A percentile compares a stretch with the other conserved stretches of the same genome.
phyloP scores from a whole-genome alignment of 345 rosid genomes.

The Arabidopsis thaliana region DNA sequence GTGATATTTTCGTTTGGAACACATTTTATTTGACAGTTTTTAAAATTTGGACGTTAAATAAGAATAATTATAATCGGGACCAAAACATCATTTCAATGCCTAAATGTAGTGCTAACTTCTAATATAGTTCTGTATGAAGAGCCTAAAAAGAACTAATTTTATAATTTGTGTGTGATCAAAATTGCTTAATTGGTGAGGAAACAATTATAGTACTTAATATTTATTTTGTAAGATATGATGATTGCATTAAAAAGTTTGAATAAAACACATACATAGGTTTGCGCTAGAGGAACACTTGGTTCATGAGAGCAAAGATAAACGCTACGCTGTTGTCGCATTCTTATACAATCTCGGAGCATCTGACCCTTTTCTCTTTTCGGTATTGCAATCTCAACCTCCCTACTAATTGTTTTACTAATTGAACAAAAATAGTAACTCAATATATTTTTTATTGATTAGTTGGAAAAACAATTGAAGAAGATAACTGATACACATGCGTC shows the following conservation, averaged over 20 bases:
- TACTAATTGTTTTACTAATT: background rate
- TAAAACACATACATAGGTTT: conserved; percentile 47
- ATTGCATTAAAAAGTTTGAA: background rate
- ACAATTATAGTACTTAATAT: background rate
- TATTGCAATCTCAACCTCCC: conserved; percentile 30
- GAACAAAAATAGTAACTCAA: background rate
- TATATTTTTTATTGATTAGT: conserved; percentile 39
- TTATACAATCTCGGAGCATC: conserved; percentile 60
- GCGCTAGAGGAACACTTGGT: conserved; percentile 77
- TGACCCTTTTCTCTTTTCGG: conserved; percentile 62
- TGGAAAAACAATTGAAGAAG: conserved; percentile 46
- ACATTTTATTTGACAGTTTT: background rate
- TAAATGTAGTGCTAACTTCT: background rate
- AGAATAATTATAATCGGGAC: no score
- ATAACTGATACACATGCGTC: conserved; percentile 38
- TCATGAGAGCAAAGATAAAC: conserved; percentile 49
- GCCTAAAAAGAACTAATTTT: background rate
- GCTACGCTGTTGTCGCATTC: conserved; percentile 54
- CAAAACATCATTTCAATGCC: background rate
- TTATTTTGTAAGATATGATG: background rate
- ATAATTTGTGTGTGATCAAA: background rate
- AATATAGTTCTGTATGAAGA: background rate
- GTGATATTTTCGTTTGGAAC: background rate
- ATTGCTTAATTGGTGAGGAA: background rate
- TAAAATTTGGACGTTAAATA: background rate